These are phyloP conservation scores for Myxozyma neglecta DNA, from an alignment of 805 yeast species.

Conservation along the genomic window DNA sequence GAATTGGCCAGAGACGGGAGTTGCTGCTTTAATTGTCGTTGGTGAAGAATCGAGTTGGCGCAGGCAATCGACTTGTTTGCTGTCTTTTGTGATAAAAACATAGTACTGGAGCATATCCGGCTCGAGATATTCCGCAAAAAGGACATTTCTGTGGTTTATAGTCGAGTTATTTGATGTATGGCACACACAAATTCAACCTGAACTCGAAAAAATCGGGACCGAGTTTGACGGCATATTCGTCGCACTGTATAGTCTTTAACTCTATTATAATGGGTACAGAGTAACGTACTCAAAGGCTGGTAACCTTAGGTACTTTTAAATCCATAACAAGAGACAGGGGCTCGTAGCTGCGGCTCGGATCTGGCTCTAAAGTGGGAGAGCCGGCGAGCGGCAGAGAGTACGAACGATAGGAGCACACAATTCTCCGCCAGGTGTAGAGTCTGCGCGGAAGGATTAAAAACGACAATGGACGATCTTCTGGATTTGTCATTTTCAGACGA, in stretches of 20 bases:
- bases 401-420: too few species aligned
- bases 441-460: background rate
- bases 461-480: slow-evolving; percentile 25
- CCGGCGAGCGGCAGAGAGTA: background rate
- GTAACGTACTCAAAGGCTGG: background rate
- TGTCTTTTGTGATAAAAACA: background rate
- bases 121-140: slow-evolving; percentile 1
- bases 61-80: background rate
- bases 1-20: background rate
- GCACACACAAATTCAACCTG: background rate
- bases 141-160: background rate
- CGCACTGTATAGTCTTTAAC: background rate
- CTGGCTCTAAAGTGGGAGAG: background rate
- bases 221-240: background rate
- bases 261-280: background rate
- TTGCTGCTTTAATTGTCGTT: background rate
- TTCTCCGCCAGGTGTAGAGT: too few species aligned
- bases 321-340: background rate
- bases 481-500: slow-evolving; percentile 23
- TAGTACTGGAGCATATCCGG: background rate
- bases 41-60: background rate
- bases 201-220: background rate
- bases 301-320: background rate
- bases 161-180: background rate
- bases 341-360: slow-evolving; percentile 7